phyloP scores from a whole-genome alignment of 345 rosid genomes.

The Aethionema arabicum region DNA sequence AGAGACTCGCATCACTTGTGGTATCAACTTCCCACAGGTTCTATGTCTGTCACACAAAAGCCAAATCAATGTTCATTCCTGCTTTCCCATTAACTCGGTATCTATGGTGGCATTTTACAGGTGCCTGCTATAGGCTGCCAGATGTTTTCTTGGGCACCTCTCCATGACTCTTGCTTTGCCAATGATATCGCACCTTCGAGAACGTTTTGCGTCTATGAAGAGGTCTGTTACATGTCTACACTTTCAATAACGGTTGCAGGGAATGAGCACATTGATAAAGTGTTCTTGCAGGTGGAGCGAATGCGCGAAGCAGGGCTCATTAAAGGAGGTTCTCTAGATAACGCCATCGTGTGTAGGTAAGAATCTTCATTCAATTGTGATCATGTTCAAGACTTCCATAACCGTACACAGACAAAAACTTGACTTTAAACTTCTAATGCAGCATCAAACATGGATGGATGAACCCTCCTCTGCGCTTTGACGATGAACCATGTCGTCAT shows the following conservation, averaged over 20 bases:
- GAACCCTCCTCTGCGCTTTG: constrained; percentile 72
- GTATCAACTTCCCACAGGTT: constrained; percentile 84
- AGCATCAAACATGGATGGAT: constrained; percentile 82
- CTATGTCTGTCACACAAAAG: background rate
- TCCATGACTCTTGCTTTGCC: constrained; percentile 45
- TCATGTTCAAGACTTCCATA: constrained; percentile 11
- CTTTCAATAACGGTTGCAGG: background rate
- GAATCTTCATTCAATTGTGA: background rate
- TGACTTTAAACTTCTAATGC: constrained; percentile 9
- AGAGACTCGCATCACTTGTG: constrained; percentile 60
- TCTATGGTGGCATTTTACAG: constrained; percentile 36
- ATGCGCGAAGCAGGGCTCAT: constrained; percentile 73
- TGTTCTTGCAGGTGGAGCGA: constrained; percentile 60
- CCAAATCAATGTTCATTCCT: background rate
- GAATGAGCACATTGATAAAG: background rate
- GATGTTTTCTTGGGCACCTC: constrained; percentile 67
- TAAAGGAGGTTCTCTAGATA: constrained; percentile 82
- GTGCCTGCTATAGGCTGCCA: constrained; percentile 73
- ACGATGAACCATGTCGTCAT: constrained; percentile 82
- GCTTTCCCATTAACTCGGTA: constrained; percentile 15
- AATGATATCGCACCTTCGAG: constrained; percentile 65
- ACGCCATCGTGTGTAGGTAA: constrained; percentile 88
- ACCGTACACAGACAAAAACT: background rate
- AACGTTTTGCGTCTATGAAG: constrained; percentile 82
- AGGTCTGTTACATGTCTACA: constrained; percentile 47